Conservation (phyloP, 768 basidiomycete genomes). For the Tubosaeta sp. region DNA sequence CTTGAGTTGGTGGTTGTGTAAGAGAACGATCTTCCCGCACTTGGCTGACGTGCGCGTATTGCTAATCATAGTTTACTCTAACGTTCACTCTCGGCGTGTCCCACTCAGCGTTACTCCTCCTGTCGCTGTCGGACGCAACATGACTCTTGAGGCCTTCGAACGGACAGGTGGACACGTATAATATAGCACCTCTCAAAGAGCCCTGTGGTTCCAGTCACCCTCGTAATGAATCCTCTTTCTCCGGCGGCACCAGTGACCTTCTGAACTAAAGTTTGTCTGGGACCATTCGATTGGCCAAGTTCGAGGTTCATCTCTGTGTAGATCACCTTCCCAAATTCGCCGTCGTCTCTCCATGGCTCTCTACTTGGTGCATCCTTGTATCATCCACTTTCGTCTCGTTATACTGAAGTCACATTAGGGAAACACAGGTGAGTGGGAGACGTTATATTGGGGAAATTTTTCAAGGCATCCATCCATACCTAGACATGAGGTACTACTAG, state of each 20-base stretch:
- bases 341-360: slow-evolving; percentile 28
- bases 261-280: neutral
- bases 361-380: slow-evolving; percentile 2
- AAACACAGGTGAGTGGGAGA: slow-evolving; percentile 20
- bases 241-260: neutral
- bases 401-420: slow-evolving; percentile 10
- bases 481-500: neutral
- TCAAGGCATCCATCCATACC: too few species aligned
- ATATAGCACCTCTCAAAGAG: slow-evolving; percentile 32
- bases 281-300: neutral
- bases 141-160: slow-evolving; percentile 40
- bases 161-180: slow-evolving; percentile 1
- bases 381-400: too few species aligned
- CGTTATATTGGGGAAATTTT: slow-evolving; percentile 11
- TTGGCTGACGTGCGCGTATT: too few species aligned
- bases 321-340: neutral
- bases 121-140: slow-evolving; percentile 33
- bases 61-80: too few species aligned
- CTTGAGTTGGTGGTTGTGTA: too few species aligned
- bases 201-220: slow-evolving; percentile 16
- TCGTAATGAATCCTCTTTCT: too few species aligned
- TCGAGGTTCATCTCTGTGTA: neutral
- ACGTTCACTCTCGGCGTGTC: too few species aligned
- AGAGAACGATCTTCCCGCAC: too few species aligned
- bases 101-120: neutral